Base-by-base conservation (phyloP, 306 rosid genomes). In the Elaeagnus macrophylla region DNA sequence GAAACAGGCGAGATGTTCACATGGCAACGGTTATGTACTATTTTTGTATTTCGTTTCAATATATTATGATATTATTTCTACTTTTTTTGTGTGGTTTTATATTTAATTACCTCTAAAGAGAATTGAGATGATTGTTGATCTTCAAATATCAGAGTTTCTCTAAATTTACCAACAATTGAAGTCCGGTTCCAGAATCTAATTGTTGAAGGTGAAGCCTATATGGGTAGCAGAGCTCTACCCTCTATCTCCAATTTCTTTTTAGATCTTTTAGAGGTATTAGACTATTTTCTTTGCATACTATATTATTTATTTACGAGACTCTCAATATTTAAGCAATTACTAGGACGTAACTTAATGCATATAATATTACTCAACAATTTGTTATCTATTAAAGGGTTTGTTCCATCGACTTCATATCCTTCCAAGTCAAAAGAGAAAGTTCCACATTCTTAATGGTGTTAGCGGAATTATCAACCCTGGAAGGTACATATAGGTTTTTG, bases 401-500 rank as follows among this genome's bases (percentile, higher is more conserved):
- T 37, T n/a, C 32, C 19, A 19, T 19, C 42, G n/a, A 7, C 35
- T 56, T 39, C 60, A 56, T 35, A 41, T 56, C 32, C 12, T 56
- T 39, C 7, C 60, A 4, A 56, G 60, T 41, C 25, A 40, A 20
- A 56, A 56, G 13, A 56, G 39, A 13, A 32, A 14, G 14, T 12
- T 56, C 16, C 3, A 14, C 12, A 17, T 56, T 45, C 48, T 56
- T n/a, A 37, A 18, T 42, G 14, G 11, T 56, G 12, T 45, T 5
- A 56, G 38, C 25, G 60, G 60, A 10, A 41, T 56, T 41, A 39
- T 56, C 16, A 56, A 56, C 17, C 60, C 49, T 15, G 25, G 49
- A 39, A 56, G 60, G 60, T 56, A 18, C 16, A 4, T 25, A 5
- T 56, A 18, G 19, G 2, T 9, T 51, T 5, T 13, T 4, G 6